A percentile compares a stretch with the other conserved stretches of the same genome.
phyloP scores from a whole-genome alignment of 257 asterid species.

The Primulina huaijiensis region DNA sequence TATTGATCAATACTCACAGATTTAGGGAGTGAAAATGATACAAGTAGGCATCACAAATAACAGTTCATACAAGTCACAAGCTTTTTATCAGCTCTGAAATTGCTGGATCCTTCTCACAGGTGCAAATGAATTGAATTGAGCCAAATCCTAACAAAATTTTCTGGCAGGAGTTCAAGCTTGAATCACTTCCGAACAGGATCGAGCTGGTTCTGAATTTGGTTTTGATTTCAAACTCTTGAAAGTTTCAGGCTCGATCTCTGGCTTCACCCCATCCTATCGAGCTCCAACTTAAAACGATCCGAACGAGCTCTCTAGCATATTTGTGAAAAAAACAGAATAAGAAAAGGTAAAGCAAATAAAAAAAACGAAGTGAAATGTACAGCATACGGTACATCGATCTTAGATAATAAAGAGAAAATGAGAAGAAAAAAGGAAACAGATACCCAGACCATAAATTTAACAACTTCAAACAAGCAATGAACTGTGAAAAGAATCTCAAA shows the following conservation, averaged over 20 bases:
- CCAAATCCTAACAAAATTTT: background rate
- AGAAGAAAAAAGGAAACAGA: background rate
- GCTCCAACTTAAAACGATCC: background rate
- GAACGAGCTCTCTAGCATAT: background rate
- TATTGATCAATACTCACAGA: background rate
- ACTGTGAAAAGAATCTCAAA: background rate
- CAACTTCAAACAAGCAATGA: background rate
- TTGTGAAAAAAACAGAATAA: too few relatives aligned
- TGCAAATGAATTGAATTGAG: background rate
- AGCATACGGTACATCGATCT: background rate
- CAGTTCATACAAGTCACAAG: background rate
- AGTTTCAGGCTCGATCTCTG: background rate
- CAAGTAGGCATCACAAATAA: background rate
- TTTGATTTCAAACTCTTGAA: too few relatives aligned
- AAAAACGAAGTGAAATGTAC: background rate
- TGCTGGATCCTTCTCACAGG: background rate
- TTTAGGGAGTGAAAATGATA: background rate
- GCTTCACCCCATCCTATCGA: too few relatives aligned
- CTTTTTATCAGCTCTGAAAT: background rate
- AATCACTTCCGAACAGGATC: too few relatives aligned
- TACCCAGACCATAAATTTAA: background rate
- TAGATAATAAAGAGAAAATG: background rate
- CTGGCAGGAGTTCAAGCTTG: background rate
- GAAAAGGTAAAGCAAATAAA: background rate
- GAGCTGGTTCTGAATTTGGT: too few relatives aligned